Base-by-base conservation (phyloP, 805 yeast species). In the Candida ficus region DNA sequence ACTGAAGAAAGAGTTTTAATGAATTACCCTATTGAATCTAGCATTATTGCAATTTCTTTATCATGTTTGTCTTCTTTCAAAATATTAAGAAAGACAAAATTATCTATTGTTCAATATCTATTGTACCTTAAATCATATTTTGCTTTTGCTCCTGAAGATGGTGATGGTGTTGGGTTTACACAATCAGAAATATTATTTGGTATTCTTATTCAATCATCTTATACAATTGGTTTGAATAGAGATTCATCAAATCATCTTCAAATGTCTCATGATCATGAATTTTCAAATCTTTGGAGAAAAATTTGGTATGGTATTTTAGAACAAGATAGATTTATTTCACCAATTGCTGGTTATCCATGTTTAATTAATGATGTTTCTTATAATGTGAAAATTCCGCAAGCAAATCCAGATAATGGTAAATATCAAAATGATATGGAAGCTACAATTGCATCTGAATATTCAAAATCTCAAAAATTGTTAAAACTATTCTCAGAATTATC, bases 61-160 rank as follows among this genome's bases (percentile, higher is more conserved):
- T 37, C 57, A 4, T 64, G 71, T 35, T 50, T 70, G 6, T 64
- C 67, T 8, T 66, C 64, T 25, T 72, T 73, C 48, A 64, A 67
- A 29, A 39, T 71, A 4, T 51, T 64, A 39, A 51, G 71, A 29
- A 54, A 58, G 38, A 54, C 70, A 5, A 67, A 66, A 33, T 44
- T 75, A 27, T 52, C 64, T 0, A 54, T 71, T 5, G 45, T 76
- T 32, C 80, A 74, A 50, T 63, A 66, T 20, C 57, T 71, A n/a
- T 39, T 72, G 25, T 66, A 58, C 35, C 50, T 67, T 17, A 61
- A 70, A 39, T 43, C 66, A 3, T 73, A 74, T 44, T 66, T 52
- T 46, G 61, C 50, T 30, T 56, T 57, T 45, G 62, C 76, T 0
- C 80, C 80, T 0, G 76, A 71, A 44, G 71, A 67, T 45, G 73